Conservation (phyloP, 257 asterid species). For the Solanum habrochaites region DNA sequence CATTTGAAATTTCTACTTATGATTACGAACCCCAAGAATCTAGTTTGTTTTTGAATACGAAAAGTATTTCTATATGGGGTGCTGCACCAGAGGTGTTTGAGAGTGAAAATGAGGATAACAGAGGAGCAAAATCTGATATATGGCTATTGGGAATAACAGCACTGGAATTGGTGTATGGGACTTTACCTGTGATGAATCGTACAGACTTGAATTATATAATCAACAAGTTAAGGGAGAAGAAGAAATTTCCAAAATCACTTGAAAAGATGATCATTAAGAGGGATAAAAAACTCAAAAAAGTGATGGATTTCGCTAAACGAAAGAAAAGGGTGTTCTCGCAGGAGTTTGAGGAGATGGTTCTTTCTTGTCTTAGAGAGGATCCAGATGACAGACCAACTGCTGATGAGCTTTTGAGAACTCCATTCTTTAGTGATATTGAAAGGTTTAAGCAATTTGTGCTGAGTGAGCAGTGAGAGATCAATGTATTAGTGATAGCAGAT, state of each 20-base stretch:
- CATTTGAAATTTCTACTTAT: not conserved
- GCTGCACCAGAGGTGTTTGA: slow-evolving; percentile 10
- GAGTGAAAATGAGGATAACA: not conserved
- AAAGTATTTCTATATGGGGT: slow-evolving; percentile 1
- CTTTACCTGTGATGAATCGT: not conserved
- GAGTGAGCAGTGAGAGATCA: not conserved
- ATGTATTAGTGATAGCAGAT: not conserved
- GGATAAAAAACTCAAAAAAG: not conserved
- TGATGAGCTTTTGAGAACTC: not conserved
- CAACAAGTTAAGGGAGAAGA: not conserved
- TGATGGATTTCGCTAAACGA: not conserved
- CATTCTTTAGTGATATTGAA: not conserved
- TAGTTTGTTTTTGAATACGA: not conserved
- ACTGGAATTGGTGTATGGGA: slow-evolving; percentile 10
- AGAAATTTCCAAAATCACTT: not conserved
- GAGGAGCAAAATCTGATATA: not conserved
- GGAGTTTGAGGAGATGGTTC: slow-evolving; percentile 1
- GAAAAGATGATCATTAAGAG: not conserved
- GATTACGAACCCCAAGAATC: not conserved
- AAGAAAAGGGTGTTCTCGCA: not conserved
- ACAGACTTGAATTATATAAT: not conserved
- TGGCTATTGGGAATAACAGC: slow-evolving; percentile 14
- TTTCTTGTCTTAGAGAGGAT: not conserved
- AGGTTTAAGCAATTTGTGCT: not conserved
- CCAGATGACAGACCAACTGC: not conserved